These are phyloP conservation scores for Serendipita sp. DNA, from an alignment of 768 basidiomycete species.

Conservation along the genomic window DNA sequence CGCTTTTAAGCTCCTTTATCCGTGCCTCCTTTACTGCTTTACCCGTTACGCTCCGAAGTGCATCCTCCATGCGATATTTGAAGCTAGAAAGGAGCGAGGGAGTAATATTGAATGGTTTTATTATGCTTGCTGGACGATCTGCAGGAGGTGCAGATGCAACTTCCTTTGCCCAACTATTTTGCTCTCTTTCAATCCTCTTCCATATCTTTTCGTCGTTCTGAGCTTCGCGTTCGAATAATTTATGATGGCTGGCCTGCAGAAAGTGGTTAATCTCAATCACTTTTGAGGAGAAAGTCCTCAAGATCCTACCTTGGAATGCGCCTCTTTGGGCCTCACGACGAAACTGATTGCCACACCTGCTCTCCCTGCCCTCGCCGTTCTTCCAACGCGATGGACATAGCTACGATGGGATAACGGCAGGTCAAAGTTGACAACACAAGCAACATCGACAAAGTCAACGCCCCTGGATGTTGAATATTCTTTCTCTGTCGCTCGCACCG, in stretches of 20 bases:
- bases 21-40: conserved; percentile 79
- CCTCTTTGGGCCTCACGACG: conserved; percentile 30
- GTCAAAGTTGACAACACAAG: conserved; percentile 97
- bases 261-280: no score
- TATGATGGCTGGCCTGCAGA: no score
- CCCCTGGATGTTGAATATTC: conserved; percentile 94
- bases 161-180: conserved; percentile 17
- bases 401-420: conserved; percentile 74
- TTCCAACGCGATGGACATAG: conserved; percentile 90
- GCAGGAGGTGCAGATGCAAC: neutral
- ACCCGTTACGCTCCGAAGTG: conserved; percentile 72
- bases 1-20: conserved; percentile 82
- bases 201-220: conserved; percentile 19
- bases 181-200: conserved; percentile 54
- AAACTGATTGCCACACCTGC: conserved; percentile 86
- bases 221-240: conserved; percentile 7
- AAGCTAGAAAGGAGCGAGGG: conserved; percentile 30
- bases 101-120: neutral
- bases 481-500: conserved; percentile 27
- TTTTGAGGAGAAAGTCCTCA: no score
- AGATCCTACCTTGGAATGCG: no score
- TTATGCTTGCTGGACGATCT: neutral
- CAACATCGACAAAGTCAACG: conserved; percentile 91
- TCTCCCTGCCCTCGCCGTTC: conserved; percentile 90
- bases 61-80: conserved; percentile 96